Base-by-base conservation (phyloP, 1,284 basidiomycete genomes). In the Pholiota adiposa region DNA sequence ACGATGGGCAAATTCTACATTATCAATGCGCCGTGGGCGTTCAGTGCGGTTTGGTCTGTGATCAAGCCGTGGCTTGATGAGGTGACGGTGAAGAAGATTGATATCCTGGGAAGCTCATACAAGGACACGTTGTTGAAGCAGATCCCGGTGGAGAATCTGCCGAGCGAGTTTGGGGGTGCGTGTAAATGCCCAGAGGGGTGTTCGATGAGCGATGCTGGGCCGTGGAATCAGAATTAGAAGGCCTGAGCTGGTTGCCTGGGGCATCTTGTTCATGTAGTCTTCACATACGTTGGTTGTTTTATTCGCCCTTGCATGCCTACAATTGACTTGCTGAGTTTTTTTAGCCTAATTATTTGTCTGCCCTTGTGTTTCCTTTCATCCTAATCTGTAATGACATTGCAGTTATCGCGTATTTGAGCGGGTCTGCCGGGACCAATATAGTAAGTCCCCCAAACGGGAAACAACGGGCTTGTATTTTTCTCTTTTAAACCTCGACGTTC, bases 1-100 rank as follows among this genome's bases (percentile, higher is more conserved):
- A 90, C 87, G 64, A 97, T 98, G 96, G 96, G 96, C 77, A 92
- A 92, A 73, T 97, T 97, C 83, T 98, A 88, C 82, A 96, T 98
- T 82, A 91, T 96, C 82, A 95, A 96, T 72, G 90, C 94, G 0
- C 96, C 97, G 1, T 98, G 91, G 88, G 86, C 90, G 58, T 98
- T 98, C 81, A 86, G 87, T 54, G 87, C 90, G 44, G 90, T 97
- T 41, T 99, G 97, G 97, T 63, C 79, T 29, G 78, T 96, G 67
- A 87, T 98, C 80, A 97, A 96, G 80, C 88, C 87, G 7, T 98
- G 94, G 94, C 82, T 99, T 67, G 97, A 98, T 79, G 90, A 92
- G 68, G 96, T 96, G 36, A 98, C 96, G 21, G 94, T 95, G 51
- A 83, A 85, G 66, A 98, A 98, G 85, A 96, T 97, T 73, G 84